These are phyloP conservation scores for Coemansia aciculifera DNA, from an alignment of 192 early-diverging fungal genomes.

Conservation along the genomic window DNA sequence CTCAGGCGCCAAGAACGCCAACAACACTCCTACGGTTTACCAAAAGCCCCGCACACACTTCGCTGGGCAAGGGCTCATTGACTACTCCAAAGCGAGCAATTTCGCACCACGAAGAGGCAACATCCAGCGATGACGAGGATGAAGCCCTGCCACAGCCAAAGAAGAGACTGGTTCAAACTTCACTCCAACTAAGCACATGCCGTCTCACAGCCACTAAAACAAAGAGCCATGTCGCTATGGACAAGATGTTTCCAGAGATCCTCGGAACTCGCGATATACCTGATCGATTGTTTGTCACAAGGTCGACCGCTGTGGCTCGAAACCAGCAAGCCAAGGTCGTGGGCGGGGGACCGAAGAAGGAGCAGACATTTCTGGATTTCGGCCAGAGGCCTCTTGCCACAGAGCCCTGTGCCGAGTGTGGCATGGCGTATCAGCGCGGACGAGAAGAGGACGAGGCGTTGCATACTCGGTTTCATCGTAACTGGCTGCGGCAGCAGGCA, in stretches of 20 bases:
- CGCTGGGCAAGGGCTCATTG: not conserved
- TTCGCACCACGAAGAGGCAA: not conserved
- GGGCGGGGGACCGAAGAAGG: conserved; percentile 14
- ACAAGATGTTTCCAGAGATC: not conserved
- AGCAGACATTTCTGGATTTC: conserved; percentile 55
- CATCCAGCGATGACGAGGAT: not conserved
- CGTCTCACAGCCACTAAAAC: not conserved
- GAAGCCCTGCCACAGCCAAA: conserved; percentile 14
- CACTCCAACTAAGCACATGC: conserved; percentile 13
- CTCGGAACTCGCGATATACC: not conserved
- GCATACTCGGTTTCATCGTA: conserved; percentile 37
- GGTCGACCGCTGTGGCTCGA: not conserved
- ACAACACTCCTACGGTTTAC: not conserved
- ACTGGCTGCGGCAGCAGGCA: conserved; percentile 28
- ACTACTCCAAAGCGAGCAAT: conserved; percentile 3
- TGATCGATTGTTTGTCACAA: not conserved
- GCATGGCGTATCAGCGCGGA: conserved; percentile 53
- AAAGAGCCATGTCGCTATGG: not conserved
- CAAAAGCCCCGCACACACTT: not conserved
- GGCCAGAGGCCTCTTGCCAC: conserved; percentile 40
- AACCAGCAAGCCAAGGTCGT: not conserved
- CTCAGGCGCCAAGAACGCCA: conserved; percentile 2
- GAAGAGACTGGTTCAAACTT: conserved; percentile 29
- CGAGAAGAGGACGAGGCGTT: conserved; percentile 47
- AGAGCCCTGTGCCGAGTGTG: conserved; percentile 38